Evolutionary conservation across 441 rosid species (phyloP).

Genomic region (Manihot esculenta): DNA sequence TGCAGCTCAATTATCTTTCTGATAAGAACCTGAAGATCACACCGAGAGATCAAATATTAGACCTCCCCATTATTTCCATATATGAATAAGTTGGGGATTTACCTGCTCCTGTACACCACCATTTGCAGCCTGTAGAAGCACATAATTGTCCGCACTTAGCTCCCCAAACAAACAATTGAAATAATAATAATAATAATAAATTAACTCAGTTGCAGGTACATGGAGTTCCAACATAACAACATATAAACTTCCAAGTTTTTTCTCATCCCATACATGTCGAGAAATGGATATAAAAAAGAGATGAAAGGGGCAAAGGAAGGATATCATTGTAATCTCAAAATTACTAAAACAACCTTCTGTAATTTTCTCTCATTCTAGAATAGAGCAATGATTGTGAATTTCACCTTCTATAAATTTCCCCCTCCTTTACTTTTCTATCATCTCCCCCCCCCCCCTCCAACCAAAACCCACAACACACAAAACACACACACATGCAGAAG

Average conservation of each 20-base stretch:
- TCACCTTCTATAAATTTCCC: background rate
- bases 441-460: too few species aligned
- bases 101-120: conserved; percentile 77
- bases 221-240: too few species aligned
- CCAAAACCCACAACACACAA: too few species aligned
- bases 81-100: conserved; percentile 13
- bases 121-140: conserved; percentile 51
- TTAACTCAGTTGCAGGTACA: too few species aligned
- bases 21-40: conserved; percentile 65
- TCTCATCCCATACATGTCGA: background rate
- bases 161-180: conserved; percentile 2
- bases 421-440: too few species aligned
- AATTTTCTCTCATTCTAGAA: background rate
- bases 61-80: background rate
- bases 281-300: too few species aligned
- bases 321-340: background rate
- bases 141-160: conserved; percentile 18
- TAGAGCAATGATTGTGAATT: background rate
- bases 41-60: conserved; percentile 10
- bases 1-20: conserved; percentile 85
- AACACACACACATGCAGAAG: too few species aligned
- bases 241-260: background rate
- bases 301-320: too few species aligned
- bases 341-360: too few species aligned
- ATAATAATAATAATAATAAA: background rate